Evolutionary conservation across 2,329 filamentous ascomycete species (phyloP).

Genomic region (Sporothrix pallida): DNA sequence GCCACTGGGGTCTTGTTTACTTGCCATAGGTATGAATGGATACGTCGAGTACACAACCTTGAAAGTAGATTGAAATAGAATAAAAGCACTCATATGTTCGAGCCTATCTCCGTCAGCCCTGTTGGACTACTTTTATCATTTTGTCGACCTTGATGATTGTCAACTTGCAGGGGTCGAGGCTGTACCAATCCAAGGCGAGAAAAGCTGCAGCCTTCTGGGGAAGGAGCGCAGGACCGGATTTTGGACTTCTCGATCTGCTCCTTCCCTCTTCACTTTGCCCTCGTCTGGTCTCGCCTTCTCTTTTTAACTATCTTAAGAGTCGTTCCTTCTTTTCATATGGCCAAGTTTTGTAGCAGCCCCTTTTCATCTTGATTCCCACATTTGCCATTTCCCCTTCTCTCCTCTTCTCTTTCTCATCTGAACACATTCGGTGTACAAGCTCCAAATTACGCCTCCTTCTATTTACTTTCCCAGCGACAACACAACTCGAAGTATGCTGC

Average conservation of each 20-base stretch:
- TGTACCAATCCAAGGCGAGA: slow-evolving; percentile 11
- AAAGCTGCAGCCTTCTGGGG: slow-evolving; percentile 9
- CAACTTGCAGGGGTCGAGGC: slow-evolving; percentile 11
- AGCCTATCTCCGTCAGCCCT: too few species aligned
- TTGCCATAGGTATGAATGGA: background rate
- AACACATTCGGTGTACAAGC: background rate
- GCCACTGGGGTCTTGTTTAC: background rate
- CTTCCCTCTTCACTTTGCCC: background rate
- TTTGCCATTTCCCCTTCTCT: background rate
- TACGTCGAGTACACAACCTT: too few species aligned
- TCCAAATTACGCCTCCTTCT: background rate
- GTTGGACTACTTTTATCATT: background rate
- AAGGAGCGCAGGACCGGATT: slow-evolving; percentile 10
- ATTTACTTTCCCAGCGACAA: background rate
- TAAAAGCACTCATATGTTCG: too few species aligned
- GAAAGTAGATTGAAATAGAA: too few species aligned
- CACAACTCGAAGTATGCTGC: background rate
- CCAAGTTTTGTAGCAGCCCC: background rate
- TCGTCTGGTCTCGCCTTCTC: background rate
- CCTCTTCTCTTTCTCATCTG: background rate
- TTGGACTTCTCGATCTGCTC: slow-evolving; percentile 3
- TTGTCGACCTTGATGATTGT: background rate
- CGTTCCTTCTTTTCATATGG: background rate
- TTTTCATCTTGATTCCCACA: background rate
- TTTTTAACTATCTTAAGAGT: background rate